Percentiles rank a stretch among this genome's conserved stretches.
Evolutionary conservation across 331 rosid genomes (phyloP).

Genomic region (Prunus yedoensis): DNA sequence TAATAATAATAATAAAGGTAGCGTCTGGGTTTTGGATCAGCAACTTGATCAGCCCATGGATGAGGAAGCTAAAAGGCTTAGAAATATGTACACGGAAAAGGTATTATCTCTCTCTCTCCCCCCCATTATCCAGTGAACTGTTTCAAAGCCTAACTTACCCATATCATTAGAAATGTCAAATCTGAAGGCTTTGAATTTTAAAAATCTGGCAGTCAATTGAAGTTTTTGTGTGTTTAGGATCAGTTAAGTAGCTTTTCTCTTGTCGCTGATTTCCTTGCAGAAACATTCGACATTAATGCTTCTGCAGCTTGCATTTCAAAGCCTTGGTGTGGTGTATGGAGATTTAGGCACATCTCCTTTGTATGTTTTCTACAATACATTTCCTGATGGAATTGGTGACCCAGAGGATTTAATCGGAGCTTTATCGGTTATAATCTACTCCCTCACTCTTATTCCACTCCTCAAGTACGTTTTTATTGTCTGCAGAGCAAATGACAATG

Average conservation of each 20-base stretch:
- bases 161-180: neutral
- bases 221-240: neutral
- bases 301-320: conserved; percentile 32
- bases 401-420: conserved; percentile 28
- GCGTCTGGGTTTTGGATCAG: conserved; percentile 15
- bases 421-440: conserved; percentile 30
- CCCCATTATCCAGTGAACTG: no score
- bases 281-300: conserved; percentile 18
- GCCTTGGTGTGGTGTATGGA: conserved; percentile 36
- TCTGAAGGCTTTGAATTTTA: neutral
- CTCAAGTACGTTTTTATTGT: conserved; percentile 36
- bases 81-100: conserved; percentile 7
- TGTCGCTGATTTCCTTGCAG: conserved; percentile 10
- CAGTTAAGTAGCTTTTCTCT: neutral
- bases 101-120: neutral
- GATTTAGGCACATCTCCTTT: conserved; percentile 16
- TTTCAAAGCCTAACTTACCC: no score
- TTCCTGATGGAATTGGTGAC: conserved; percentile 26
- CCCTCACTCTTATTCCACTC: conserved; percentile 34
- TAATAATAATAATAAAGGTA: neutral
- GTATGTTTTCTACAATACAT: conserved; percentile 39
- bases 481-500: conserved; percentile 34
- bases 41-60: conserved; percentile 27
- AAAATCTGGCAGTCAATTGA: neutral
- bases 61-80: conserved; percentile 8